Conservation (phyloP, 148 eudicot species). For the Persicaria tinctoria region DNA sequence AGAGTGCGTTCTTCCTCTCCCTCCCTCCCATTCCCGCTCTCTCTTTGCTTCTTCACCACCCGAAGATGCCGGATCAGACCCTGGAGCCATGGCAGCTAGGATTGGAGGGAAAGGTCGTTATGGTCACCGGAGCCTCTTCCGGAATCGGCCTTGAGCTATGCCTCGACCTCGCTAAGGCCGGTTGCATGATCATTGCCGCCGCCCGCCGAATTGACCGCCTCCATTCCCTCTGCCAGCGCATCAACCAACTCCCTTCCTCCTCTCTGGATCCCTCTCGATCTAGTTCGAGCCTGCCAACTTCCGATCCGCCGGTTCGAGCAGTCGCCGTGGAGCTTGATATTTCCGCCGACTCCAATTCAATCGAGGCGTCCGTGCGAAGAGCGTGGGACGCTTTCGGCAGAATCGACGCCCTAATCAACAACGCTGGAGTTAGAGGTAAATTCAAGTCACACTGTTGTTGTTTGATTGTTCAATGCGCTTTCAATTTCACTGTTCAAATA, state of each 20-base stretch:
- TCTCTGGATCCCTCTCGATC: background rate
- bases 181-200: slow-evolving; percentile 47
- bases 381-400: slow-evolving; percentile 61
- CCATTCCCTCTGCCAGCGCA: slow-evolving; percentile 41
- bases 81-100: slow-evolving; percentile 2
- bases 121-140: slow-evolving; percentile 68
- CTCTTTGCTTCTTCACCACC: background rate
- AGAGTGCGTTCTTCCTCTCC: too few relatives aligned
- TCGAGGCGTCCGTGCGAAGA: slow-evolving; percentile 31
- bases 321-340: slow-evolving; percentile 60
- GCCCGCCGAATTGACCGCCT: slow-evolving; percentile 60
- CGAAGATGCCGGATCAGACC: background rate
- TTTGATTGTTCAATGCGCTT: too few relatives aligned
- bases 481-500: too few relatives aligned
- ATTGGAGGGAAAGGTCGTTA: slow-evolving; percentile 35
- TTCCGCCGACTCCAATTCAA: slow-evolving; percentile 22
- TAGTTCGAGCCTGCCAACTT: background rate
- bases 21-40: background rate
- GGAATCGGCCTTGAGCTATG: slow-evolving; percentile 65
- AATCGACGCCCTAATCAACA: slow-evolving; percentile 55
- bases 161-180: slow-evolving; percentile 49
- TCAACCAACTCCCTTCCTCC: slow-evolving; percentile 20
- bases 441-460: background rate
- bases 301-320: slow-evolving; percentile 21
- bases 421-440: slow-evolving; percentile 57